Evolutionary conservation across 768 basidiomycete species (phyloP), one percentile per base, ranked within the genome.

Genomic region (Pleurotus tuber-regium): DNA sequence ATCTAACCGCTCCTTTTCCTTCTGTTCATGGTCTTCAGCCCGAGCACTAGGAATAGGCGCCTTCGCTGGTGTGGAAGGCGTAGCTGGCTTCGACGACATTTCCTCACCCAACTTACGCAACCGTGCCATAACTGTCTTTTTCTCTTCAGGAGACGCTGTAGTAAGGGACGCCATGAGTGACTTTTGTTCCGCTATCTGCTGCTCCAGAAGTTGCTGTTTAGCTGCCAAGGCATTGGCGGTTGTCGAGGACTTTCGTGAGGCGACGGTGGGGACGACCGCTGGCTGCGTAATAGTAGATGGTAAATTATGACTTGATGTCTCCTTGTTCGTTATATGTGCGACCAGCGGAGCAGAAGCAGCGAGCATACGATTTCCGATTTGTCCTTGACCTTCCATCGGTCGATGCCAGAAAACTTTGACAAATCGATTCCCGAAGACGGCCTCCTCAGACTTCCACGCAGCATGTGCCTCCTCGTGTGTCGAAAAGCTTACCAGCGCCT

Each of bases 371-470:
- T 82, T 72, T 2, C 94, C 94, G 14, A 73, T 76, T 55, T 83
- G 84, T 6, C 94, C 94, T 60, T 94, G 89, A 0, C 95, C 94
- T 49, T 89, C 90, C 83, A 94, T 82, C 5, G 92, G 93, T 52
- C 89, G 78, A 69, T 96, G 92, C 93, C 95, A 97, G 61, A 96
- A 92, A 28, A 97, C 77, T 68, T 95, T 96, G 57, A 97, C 94
- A 65, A 97, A 97, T 43, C 95, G 83, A 59, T 94, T 95, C 9
- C 83, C 84, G 61, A 97, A 97, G 11, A 97, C 87, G n/a, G 94
- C 92, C 56, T 96, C 92, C 66, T 95, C 90, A 21, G 85, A 84
- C 66, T 90, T 91, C 89, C 94, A 93, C 1, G 95, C 95, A 10
- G 82, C 79, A 61, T 87, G 83, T 0, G 95, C 95, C 60, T 94